These are phyloP conservation scores for Eimeria tenella DNA, from an alignment of 169 alveolate genomes.

Conservation along the genomic window DNA sequence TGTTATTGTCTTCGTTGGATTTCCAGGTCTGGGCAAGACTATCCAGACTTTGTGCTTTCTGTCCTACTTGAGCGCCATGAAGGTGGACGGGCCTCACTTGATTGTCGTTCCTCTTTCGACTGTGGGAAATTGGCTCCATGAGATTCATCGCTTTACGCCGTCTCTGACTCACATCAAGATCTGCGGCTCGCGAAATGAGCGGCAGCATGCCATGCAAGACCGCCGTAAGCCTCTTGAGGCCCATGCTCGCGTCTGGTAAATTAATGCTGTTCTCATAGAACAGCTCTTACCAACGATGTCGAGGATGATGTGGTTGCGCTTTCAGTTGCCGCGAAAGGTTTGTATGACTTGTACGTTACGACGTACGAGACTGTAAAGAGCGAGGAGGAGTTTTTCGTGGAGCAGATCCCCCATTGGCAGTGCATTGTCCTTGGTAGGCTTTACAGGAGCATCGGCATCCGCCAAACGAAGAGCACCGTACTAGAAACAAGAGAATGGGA, in stretches of 20 bases:
- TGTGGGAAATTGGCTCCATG: constrained; percentile 97
- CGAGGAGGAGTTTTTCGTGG: constrained; percentile 93
- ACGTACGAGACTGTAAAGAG: constrained; percentile 95
- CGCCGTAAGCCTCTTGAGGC: constrained; percentile 69
- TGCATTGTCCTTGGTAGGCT: constrained; percentile 69
- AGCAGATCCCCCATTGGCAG: constrained; percentile 77
- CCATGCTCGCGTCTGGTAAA: background rate
- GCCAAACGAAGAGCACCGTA: too few species aligned
- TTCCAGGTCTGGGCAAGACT: constrained; percentile 92
- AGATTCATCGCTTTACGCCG: constrained; percentile 93
- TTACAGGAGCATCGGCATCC: too few species aligned
- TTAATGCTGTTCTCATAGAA: background rate
- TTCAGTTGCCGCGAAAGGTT: constrained; percentile 85
- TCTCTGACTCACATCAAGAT: constrained; percentile 91
- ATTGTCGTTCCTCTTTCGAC: constrained; percentile 97
- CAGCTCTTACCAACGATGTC: too few species aligned
- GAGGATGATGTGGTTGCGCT: constrained; percentile 16
- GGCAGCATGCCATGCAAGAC: constrained; percentile 90
- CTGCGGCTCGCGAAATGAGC: constrained; percentile 92
- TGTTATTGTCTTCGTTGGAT: background rate
- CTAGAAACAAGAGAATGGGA: too few species aligned
- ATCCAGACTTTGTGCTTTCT: constrained; percentile 93
- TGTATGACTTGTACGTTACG: constrained; percentile 92
- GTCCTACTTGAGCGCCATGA: constrained; percentile 88
- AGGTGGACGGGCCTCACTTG: constrained; percentile 95